Percentiles rank a stretch among this genome's conserved stretches.
phyloP scores from a whole-genome alignment of 1,139 yeast species.

The Blastobotrys arbuscula region DNA sequence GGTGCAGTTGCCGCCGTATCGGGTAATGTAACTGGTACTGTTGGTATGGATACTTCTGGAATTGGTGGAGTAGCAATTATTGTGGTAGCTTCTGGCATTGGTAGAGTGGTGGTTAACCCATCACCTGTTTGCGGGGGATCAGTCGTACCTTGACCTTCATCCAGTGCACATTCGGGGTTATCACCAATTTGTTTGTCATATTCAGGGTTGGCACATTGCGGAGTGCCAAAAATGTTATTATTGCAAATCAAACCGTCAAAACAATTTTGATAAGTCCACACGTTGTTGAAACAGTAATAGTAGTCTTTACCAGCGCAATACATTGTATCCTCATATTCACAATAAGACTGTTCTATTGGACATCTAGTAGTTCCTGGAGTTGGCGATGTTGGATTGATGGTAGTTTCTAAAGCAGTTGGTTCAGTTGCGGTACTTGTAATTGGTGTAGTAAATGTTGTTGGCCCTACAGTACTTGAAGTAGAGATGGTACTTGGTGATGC shows the following conservation, averaged over 20 bases:
- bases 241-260: background rate
- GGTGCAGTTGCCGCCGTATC: background rate
- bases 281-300: background rate
- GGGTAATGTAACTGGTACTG: background rate
- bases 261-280: background rate
- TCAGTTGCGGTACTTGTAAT: background rate
- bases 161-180: background rate
- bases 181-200: background rate
- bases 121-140: background rate
- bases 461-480: no score
- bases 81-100: background rate
- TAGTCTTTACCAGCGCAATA: background rate
- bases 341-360: background rate
- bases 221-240: background rate
- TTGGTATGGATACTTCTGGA: background rate
- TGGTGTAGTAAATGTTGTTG: no score
- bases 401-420: background rate
- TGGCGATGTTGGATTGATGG: background rate
- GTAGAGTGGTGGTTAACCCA: background rate
- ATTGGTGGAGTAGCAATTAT: background rate
- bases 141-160: background rate
- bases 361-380: background rate
- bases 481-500: no score
- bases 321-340: background rate
- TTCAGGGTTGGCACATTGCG: background rate